These are phyloP conservation scores for Rhodotorula sp. DNA, from an alignment of 1,284 basidiomycete genomes.

Conservation along the genomic window DNA sequence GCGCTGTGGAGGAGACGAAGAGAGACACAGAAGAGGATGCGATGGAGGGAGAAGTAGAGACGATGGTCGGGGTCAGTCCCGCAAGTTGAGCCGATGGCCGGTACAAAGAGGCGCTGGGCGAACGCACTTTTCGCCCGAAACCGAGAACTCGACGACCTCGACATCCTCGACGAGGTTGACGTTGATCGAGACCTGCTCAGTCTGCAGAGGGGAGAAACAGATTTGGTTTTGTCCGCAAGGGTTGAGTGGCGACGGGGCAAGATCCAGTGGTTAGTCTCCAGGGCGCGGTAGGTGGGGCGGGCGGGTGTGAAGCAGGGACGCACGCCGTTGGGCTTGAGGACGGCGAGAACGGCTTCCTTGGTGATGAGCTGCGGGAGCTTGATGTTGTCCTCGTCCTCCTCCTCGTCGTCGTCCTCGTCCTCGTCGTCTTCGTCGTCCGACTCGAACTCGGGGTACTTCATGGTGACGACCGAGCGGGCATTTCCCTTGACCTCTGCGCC, in stretches of 20 bases:
- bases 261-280: not conserved
- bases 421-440: slow-evolving; percentile 54
- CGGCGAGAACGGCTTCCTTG: slow-evolving; percentile 55
- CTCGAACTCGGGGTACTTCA: slow-evolving; percentile 87
- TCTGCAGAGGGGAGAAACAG: slow-evolving; percentile 52
- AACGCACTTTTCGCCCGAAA: slow-evolving; percentile 74
- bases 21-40: slow-evolving; percentile 9
- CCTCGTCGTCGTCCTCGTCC: slow-evolving; percentile 39
- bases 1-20: slow-evolving; percentile 45
- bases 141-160: slow-evolving; percentile 63
- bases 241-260: not conserved
- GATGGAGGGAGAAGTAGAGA: slow-evolving; percentile 8
- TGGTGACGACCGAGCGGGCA: slow-evolving; percentile 63
- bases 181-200: slow-evolving; percentile 64
- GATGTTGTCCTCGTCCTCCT: slow-evolving; percentile 47
- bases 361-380: slow-evolving; percentile 55
- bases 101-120: no score
- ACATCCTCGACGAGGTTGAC: slow-evolving; percentile 72
- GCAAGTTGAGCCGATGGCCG: not conserved
- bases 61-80: not conserved
- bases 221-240: not conserved
- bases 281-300: not conserved
- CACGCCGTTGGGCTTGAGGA: slow-evolving; percentile 69
- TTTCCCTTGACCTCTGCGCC: slow-evolving; percentile 40
- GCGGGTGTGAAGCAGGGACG: slow-evolving; percentile 29